These are phyloP conservation scores for Penicillium daleae DNA, from an alignment of 495 filamentous ascomycete genomes.

Conservation along the genomic window DNA sequence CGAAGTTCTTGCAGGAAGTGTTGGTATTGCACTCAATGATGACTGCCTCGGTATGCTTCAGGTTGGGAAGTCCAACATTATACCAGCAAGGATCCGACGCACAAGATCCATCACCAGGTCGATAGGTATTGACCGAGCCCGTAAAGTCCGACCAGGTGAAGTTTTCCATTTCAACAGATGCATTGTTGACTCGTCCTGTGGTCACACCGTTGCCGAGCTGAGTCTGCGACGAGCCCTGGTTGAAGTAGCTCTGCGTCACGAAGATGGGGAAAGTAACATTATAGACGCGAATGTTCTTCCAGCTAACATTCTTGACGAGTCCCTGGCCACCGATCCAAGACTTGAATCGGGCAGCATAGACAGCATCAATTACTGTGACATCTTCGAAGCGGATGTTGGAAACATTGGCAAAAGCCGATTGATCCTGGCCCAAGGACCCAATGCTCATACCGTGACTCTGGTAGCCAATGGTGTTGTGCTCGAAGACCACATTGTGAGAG, in stretches of 20 bases:
- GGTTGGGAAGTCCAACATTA: slow-evolving; percentile 35
- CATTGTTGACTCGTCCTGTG: slow-evolving; percentile 28
- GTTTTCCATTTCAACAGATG: slow-evolving; percentile 42
- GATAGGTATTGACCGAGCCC: slow-evolving; percentile 43
- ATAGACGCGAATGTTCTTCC: slow-evolving; percentile 46
- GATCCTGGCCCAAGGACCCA: slow-evolving; percentile 43
- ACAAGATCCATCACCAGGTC: slow-evolving; percentile 46
- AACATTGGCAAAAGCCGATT: slow-evolving; percentile 36
- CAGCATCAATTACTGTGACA: slow-evolving; percentile 41
- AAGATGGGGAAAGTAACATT: slow-evolving; percentile 53
- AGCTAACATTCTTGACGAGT: slow-evolving; percentile 44
- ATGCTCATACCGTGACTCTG: slow-evolving; percentile 49
- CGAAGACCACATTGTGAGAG: slow-evolving; percentile 42
- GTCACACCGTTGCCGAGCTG: slow-evolving; percentile 23
- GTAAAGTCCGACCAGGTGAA: slow-evolving; percentile 46
- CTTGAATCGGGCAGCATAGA: slow-evolving; percentile 49
- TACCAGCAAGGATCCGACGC: slow-evolving; percentile 48
- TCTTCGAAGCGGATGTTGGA: slow-evolving; percentile 45
- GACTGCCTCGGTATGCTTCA: slow-evolving; percentile 43
- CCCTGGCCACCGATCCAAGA: slow-evolving; percentile 47
- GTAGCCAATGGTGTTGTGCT: slow-evolving; percentile 42
- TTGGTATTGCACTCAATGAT: slow-evolving; percentile 45
- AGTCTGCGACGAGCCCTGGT: slow-evolving; percentile 36
- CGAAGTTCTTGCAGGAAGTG: slow-evolving; percentile 40
- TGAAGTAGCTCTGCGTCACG: slow-evolving; percentile 46